A percentile compares a stretch with the other conserved stretches of the same genome.
These are phyloP conservation scores for Papiliotrema nemorosa DNA, from an alignment of 1,284 basidiomycete genomes.

Conservation along the genomic window DNA sequence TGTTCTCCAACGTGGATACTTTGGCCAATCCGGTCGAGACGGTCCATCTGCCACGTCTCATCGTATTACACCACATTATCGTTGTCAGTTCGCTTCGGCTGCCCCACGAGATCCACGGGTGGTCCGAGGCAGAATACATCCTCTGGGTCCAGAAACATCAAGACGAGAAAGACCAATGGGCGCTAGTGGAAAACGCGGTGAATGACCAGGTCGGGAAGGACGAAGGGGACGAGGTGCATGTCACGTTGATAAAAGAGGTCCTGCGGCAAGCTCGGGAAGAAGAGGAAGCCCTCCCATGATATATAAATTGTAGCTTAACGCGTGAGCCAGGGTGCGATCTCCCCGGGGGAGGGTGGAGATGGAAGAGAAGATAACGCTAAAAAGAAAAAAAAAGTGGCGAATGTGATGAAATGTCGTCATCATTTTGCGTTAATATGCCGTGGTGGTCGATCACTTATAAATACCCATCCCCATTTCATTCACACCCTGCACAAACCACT, in stretches of 20 bases:
- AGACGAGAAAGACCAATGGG: conserved; percentile 33
- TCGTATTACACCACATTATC: conserved; percentile 85
- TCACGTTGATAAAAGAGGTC: conserved; percentile 34
- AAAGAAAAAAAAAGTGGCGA: too few species aligned
- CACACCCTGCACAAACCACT: neutral
- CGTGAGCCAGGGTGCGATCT: too few species aligned
- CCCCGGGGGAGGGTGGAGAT: too few species aligned
- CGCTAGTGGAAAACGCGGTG: conserved; percentile 40
- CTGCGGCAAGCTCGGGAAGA: conserved; percentile 27
- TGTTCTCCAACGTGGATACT: conserved; percentile 75
- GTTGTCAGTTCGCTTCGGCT: conserved; percentile 81
- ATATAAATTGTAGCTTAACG: too few species aligned
- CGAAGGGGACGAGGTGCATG: conserved; percentile 19
- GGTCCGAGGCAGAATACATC: conserved; percentile 83
- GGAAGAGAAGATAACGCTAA: too few species aligned
- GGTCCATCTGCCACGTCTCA: conserved; percentile 66
- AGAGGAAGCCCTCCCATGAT: neutral
- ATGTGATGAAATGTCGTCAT: too few species aligned
- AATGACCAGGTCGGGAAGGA: conserved; percentile 30
- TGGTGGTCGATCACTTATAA: too few species aligned
- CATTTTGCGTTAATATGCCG: too few species aligned
- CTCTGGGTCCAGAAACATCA: conserved; percentile 46
- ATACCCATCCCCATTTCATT: neutral
- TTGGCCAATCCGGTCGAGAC: conserved; percentile 66
- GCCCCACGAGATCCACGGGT: conserved; percentile 80